Base-by-base conservation (phyloP, 306 rosid species). In the Rubus idaeus region DNA sequence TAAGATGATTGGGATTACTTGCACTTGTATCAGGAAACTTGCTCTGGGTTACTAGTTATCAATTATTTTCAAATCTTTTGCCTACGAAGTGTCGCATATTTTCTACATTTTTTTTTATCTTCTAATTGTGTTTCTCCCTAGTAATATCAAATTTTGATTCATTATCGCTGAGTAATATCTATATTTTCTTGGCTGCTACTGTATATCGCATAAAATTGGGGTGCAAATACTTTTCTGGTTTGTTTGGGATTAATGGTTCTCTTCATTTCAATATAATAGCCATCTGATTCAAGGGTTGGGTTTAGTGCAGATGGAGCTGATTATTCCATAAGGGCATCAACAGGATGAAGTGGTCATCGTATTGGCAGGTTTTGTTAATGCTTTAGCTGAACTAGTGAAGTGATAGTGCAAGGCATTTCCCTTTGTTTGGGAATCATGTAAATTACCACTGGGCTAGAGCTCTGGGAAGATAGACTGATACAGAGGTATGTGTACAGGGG, bases 401-500 rank as follows among this genome's bases (percentile, higher is more conserved):
- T 64, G 81, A 81, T 75, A 75, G 84, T 85, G 89, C 86, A 81
- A 85, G 87, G 77, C 79, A 65, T 76, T 84, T 74, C 82, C 63
- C 76, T 84, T 86, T 68, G 79, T 84, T 79, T 55, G 70, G 50
- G 83, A 85, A 71, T 87, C 92, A 72, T 95, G 98, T 95, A 90
- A 81, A 92, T 92, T 90, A 90, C 89, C 91, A 88, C 93, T 84
- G 88, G 68, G 75, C 85, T 90, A 84, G 89, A 83, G 85, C 79
- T 84, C 82, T 71, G 91, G 89, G 71, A 87, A 88, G 96, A 90
- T 79, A 74, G 89, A 83, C 88, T 82, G 81, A 90, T 89, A 91
- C 87, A 91, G 98, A 88, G 89, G 87, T 83, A 87, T 86, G 76
- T 94, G 98, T 94, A 95, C 97, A 95, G 97, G 78, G 83, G 86